A percentile compares a stretch with the other conserved stretches of the same genome.
phyloP scores from a whole-genome alignment of 345 rosid genomes.

The Ailanthus altissimus region DNA sequence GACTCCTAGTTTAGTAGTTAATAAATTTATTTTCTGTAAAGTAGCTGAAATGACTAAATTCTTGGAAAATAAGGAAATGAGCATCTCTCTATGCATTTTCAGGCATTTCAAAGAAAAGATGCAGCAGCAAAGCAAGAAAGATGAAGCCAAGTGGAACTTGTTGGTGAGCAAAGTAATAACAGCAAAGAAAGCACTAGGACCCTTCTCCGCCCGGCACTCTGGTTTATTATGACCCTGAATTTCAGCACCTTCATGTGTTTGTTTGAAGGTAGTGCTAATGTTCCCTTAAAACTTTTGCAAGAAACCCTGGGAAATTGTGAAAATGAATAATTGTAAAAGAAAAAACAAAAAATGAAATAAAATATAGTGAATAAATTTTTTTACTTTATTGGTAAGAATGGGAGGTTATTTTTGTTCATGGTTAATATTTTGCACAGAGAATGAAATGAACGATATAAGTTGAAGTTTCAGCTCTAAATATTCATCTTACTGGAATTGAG shows the following conservation, averaged over 20 bases:
- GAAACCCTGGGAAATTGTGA: conserved; percentile 14
- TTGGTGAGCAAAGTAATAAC: conserved; percentile 67
- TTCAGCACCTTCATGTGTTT: too few species aligned
- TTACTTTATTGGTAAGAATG: neutral
- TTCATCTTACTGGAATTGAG: neutral
- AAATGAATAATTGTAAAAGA: neutral
- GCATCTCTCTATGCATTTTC: too few species aligned
- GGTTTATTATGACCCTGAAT: conserved; percentile 41
- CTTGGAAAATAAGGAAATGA: too few species aligned
- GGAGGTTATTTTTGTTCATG: neutral
- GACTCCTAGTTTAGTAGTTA: too few species aligned
- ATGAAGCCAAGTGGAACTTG: conserved; percentile 63
- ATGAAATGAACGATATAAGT: too few species aligned
- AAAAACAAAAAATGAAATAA: neutral
- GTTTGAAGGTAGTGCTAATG: neutral
- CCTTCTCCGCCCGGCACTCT: conserved; percentile 40
- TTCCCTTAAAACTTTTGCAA: neutral
- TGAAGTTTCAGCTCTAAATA: neutral
- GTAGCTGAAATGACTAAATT: too few species aligned
- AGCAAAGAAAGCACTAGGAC: conserved; percentile 57
- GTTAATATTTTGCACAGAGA: too few species aligned
- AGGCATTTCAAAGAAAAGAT: conserved; percentile 61
- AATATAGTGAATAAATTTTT: neutral
- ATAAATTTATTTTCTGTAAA: too few species aligned
- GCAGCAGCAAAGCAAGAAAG: conserved; percentile 71